Base-by-base conservation (phyloP, 1,139 yeast species). In the Wickerhamiella pararugosa region DNA sequence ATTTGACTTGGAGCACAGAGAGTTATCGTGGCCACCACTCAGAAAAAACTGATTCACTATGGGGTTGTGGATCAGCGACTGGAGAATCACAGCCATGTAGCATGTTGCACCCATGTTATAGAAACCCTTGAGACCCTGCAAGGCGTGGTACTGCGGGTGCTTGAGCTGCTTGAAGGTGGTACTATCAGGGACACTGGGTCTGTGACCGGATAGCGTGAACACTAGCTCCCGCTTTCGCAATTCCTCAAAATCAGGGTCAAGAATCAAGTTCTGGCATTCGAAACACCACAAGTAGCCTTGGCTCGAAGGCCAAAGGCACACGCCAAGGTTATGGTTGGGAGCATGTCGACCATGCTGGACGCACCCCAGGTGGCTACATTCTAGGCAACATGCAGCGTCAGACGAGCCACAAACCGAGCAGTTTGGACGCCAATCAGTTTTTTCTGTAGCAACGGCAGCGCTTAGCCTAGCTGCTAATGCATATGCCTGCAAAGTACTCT, bases 61-160 rank as follows among this genome's bases (percentile, higher is more conserved):
- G 7, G 97, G 97, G 56, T 87, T 87, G 58, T 90, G 97, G 41
- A 90, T 67, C 37, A 87, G 62, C 0, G 93, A 75, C 62, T 90
- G 98, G 36, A 90, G 62, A 11, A 86, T 76, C 33, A 92, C 82
- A 50, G 94, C 81, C 82, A 90, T 87, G 63, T 83, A 90, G 62
- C 98, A 90, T 0, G 98, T 90, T 0, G 97, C 82, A 0, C 98
- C 98, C 74, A 90, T 75, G 58, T 90, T 90, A 43, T 86, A 78
- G 52, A 90, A 75, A 2, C 98, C 98, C 46, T 80, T 71, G 26
- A 90, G 63, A 0, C 96, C 97, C 10, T 77, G 71, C 2, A 75
- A 67, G 1, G 93, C 81, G 39, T 70, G 71, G 51, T 60, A 68
- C 71, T 25, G 37, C 35, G 44, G 44, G 9, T 25, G 32, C 31